Conservation (phyloP, 352 stramenopile species). For the Pythium vanterpoolii region DNA sequence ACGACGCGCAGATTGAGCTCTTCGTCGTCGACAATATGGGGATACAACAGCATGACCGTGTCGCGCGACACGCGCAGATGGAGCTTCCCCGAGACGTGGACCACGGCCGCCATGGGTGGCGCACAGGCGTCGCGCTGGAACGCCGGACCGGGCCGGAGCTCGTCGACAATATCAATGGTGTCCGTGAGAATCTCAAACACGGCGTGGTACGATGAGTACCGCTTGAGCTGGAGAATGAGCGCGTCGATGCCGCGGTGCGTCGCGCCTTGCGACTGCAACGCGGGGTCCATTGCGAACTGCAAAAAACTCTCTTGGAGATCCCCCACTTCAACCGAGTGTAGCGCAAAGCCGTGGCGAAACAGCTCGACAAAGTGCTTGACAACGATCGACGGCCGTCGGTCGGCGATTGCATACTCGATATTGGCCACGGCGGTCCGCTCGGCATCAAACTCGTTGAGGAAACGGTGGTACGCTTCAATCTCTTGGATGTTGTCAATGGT, state of each 20-base stretch:
- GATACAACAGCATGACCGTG: constrained; percentile 67
- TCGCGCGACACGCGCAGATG: constrained; percentile 60
- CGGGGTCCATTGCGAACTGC: constrained; percentile 36
- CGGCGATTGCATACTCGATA: not conserved
- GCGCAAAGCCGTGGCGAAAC: constrained; percentile 55
- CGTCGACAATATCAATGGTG: constrained; percentile 27
- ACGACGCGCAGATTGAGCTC: constrained; percentile 46
- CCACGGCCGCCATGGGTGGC: constrained; percentile 20
- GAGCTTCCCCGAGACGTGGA: constrained; percentile 35
- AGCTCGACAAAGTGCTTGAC: constrained; percentile 47
- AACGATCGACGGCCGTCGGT: constrained; percentile 33
- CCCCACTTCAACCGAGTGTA: constrained; percentile 57
- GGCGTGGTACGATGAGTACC: constrained; percentile 68
- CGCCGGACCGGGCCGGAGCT: not conserved
- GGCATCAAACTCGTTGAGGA: constrained; percentile 28
- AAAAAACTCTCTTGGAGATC: constrained; percentile 60
- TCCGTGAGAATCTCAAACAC: constrained; percentile 37
- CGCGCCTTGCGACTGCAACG: constrained; percentile 33
- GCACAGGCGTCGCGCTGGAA: not conserved
- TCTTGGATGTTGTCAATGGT: constrained; percentile 43
- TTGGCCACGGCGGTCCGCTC: constrained; percentile 12
- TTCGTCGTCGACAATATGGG: constrained; percentile 55
- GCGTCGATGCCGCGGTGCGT: constrained; percentile 38
- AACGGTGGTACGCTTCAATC: constrained; percentile 47
- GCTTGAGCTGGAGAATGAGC: constrained; percentile 59